A percentile compares a stretch with the other conserved stretches of the same genome.
These are phyloP conservation scores for Spongispora temasekensis DNA, from an alignment of 1,284 basidiomycete genomes.

Conservation along the genomic window DNA sequence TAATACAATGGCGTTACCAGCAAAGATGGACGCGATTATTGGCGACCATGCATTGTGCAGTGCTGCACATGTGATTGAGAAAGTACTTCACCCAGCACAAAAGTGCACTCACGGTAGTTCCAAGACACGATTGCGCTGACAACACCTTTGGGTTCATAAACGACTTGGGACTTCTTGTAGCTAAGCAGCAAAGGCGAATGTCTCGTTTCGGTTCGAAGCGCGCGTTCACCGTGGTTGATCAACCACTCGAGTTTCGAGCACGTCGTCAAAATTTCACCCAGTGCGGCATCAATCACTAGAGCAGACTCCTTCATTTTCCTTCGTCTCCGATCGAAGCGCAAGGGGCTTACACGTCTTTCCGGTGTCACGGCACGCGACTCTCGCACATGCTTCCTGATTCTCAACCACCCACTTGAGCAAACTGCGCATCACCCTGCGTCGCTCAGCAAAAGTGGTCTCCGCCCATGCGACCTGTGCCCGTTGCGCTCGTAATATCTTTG, in stretches of 20 bases:
- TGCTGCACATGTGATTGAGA: slow-evolving; percentile 45
- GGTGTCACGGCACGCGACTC: slow-evolving; percentile 92
- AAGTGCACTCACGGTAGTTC: slow-evolving; percentile 75
- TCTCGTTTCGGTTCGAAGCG: slow-evolving; percentile 70
- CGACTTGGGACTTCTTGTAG: slow-evolving; percentile 84
- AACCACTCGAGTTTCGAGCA: slow-evolving; percentile 90
- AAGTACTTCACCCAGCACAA: not conserved
- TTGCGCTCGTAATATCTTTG: slow-evolving; percentile 69
- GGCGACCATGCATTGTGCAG: slow-evolving; percentile 94
- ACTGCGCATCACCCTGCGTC: slow-evolving; percentile 81
- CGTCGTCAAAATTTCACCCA: slow-evolving; percentile 88
- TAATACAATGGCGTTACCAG: slow-evolving; percentile 88
- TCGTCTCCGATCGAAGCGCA: not conserved
- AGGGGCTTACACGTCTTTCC: slow-evolving; percentile 86
- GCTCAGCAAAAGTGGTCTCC: slow-evolving; percentile 71
- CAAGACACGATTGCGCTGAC: slow-evolving; percentile 93
- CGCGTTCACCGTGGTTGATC: slow-evolving; percentile 77
- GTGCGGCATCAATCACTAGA: slow-evolving; percentile 83
- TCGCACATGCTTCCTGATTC: slow-evolving; percentile 83
- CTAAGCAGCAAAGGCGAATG: slow-evolving; percentile 75
- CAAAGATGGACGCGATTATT: slow-evolving; percentile 85
- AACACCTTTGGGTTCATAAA: slow-evolving; percentile 93
- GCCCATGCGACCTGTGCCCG: slow-evolving; percentile 74
- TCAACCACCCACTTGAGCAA: slow-evolving; percentile 89
- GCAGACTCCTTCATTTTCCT: slow-evolving; percentile 6